Percentiles rank a stretch among this genome's conserved stretches.
Evolutionary conservation across 345 rosid species (phyloP).

Genomic region (Combretum micranthum): DNA sequence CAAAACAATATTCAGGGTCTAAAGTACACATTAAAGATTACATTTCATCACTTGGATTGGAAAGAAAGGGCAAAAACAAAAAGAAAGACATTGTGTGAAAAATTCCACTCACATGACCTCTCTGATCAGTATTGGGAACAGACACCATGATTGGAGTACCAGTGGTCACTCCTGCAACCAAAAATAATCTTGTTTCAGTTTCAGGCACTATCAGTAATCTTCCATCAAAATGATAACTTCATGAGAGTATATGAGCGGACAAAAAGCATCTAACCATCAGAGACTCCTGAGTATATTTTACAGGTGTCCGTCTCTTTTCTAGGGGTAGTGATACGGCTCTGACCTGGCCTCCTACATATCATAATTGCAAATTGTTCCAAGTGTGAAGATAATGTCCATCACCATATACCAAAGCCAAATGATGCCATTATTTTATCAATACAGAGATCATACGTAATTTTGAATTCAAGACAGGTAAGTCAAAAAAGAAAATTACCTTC

Average conservation of each 20-base stretch:
- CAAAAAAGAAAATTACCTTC: constrained; percentile 42
- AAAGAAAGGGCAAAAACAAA: too few relatives aligned
- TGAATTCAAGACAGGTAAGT: too few relatives aligned
- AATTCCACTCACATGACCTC: constrained; percentile 69
- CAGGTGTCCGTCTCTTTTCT: constrained; percentile 99
- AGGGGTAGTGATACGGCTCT: constrained; percentile 97
- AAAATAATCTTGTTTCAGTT: constrained; percentile 1
- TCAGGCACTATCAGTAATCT: not conserved
- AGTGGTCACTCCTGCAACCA: constrained; percentile 69
- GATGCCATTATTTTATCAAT: too few relatives aligned
- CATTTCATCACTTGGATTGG: too few relatives aligned
- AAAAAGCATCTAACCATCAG: constrained; percentile 49
- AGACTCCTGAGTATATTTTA: constrained; percentile 69
- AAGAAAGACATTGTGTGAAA: too few relatives aligned
- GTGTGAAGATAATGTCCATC: too few relatives aligned
- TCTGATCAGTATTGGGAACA: constrained; percentile 97
- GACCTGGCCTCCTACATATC: constrained; percentile 87
- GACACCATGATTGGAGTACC: constrained; percentile 90
- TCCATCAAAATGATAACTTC: not conserved
- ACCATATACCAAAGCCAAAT: too few relatives aligned
- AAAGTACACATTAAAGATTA: too few relatives aligned
- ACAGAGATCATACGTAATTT: too few relatives aligned
- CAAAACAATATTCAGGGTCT: too few relatives aligned
- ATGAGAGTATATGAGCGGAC: not conserved
- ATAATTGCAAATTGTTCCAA: constrained; percentile 8